Evolutionary conservation across 768 basidiomycete species (phyloP), one percentile per base, ranked within the genome.

Genomic region (Favolaschia claudopus): DNA sequence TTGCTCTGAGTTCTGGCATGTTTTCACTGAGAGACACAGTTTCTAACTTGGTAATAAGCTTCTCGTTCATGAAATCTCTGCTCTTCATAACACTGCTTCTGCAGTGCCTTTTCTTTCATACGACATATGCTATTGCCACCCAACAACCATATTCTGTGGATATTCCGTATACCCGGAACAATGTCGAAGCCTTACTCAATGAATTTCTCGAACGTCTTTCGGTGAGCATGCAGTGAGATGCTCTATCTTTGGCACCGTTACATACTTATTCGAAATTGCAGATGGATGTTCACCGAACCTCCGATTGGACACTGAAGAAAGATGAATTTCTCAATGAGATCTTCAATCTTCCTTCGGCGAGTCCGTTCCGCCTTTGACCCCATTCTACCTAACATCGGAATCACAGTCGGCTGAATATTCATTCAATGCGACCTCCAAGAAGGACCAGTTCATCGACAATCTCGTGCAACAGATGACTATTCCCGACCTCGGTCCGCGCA

Each of bases 381-480:
- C 8, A 34, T 24, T 5, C 36, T 7, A 27, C n/a, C 52, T 46
- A n/a, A 55, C 40, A 44, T n/a, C n/a, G n/a, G n/a, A n/a, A n/a
- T 14, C 32, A 13, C 57, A 55, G 55, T 48, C 19, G 19, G 33
- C 48, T 19, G 54, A 58, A 39, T 40, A 39, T 22, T 8, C 44
- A 6, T 27, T 56, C 15, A 39, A 33, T 10, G 17, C 17, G 28
- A 33, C 14, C 4, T 9, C 28, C 25, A 17, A 42, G n/a, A 64
- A 64, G 24, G 44, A 64, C 9, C 48, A 60, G 42, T 64, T 64
- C 40, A 12, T 64, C 12, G 63, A 58, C 33, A 43, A 48, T 19
- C 55, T 64, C 7, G 55, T 64, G 20, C 47, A 57, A 19, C 38
- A 57, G n/a, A 64, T 64, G 63, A 64, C 63, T 4, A 28, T 64